Evolutionary conservation across 495 filamentous ascomycete species (phyloP).

Genomic region (Talaromyces nanjingensis): DNA sequence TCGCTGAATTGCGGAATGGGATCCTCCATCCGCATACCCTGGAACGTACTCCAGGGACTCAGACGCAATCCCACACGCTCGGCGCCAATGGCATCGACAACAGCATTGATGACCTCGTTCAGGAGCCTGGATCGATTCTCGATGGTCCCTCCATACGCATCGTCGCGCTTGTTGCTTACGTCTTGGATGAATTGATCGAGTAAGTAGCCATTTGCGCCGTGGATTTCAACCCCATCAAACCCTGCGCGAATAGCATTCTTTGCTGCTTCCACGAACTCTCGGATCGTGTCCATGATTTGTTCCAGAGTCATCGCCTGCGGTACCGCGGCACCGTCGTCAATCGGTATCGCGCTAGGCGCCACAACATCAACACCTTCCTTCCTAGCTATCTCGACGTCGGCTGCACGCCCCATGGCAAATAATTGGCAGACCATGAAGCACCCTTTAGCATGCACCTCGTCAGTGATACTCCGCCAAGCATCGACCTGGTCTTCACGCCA

Average conservation of each 20-base stretch:
- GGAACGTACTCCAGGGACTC: conserved; percentile 57
- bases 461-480: conserved; percentile 56
- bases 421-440: conserved; percentile 61
- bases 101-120: conserved; percentile 54
- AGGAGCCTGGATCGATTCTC: conserved; percentile 63
- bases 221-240: conserved; percentile 73
- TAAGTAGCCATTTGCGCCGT: conserved; percentile 68
- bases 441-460: conserved; percentile 59
- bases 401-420: conserved; percentile 59
- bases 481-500: conserved; percentile 52
- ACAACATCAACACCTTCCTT: conserved; percentile 30
- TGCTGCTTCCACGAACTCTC: conserved; percentile 53
- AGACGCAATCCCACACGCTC: conserved; percentile 57
- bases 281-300: conserved; percentile 52
- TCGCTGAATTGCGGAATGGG: conserved; percentile 59
- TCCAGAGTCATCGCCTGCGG: conserved; percentile 46
- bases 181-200: conserved; percentile 69
- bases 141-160: conserved; percentile 64
- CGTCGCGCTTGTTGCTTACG: conserved; percentile 53
- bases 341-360: conserved; percentile 38
- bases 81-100: conserved; percentile 57
- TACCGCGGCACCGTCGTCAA: conserved; percentile 23
- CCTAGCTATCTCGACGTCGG: conserved; percentile 25
- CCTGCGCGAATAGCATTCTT: conserved; percentile 59
- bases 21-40: conserved; percentile 62